Base-by-base conservation (phyloP, 768 basidiomycete species). In the Mycena metata region DNA sequence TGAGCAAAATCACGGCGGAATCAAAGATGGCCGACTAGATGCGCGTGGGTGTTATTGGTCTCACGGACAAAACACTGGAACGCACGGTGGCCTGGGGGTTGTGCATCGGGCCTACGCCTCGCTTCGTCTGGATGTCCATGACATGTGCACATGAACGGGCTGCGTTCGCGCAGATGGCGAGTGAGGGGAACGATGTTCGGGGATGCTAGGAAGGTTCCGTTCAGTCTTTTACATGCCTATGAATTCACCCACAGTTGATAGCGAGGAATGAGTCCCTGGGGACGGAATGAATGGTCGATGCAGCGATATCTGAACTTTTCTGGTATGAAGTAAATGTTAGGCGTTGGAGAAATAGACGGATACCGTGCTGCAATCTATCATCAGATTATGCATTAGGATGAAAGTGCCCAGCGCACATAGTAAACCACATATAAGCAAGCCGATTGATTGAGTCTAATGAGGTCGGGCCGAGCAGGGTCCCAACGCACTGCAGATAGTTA, bases 141-240 rank as follows among this genome's bases (percentile, higher is more conserved):
- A 98, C 85, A 72, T 94, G 94, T n/a, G 87, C 89, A 62, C 90
- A 92, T 1, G 92, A 92, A 21, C 95, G 83, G 0, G 95, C 93
- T 0, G 96, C 90, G 65, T 95, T 87, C 13, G 92, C 88, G 77
- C 91, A 94, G 60, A 92, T 93, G 0, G 91, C 90, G 23, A 92
- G 82, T 0, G 90, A 92, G 12, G 91, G 91, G 74, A 90, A 88
- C 8, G 69, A 55, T 33, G 54, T 71, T 61, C 67, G 17, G 35
- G 21, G 19, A n/a, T 0, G 39, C 42, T 45, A 12, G 35, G 45
- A n/a, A 5, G 2, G 47, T 1, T 6, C 2, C 15, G 16, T 15
- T 21, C 7, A 3, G 16, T 2, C 3, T 39, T 30, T 30, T 6
- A 30, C 3, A 59, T 23, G 33, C 50, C n/a, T 12, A 5, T 23